Percentiles rank a stretch among this genome's conserved stretches.
Evolutionary conservation across 2,329 filamentous ascomycete genomes (phyloP).

Genomic region (Chaetomiaceae sp.): DNA sequence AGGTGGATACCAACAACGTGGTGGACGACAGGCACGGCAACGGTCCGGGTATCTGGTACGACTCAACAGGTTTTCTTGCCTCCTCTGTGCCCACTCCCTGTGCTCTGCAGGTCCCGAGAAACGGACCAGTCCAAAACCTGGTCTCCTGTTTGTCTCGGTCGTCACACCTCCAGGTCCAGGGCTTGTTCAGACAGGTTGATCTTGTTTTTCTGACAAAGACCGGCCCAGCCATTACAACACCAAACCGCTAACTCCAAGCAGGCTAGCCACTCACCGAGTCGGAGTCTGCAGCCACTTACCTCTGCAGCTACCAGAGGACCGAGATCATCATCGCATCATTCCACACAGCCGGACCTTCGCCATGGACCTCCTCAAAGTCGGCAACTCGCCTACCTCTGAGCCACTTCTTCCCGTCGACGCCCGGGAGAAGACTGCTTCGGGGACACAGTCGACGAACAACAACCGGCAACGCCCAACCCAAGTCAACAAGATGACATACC

Average conservation of each 20-base stretch:
- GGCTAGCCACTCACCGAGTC: not conserved
- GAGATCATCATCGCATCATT: conserved; percentile 5
- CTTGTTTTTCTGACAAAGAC: not conserved
- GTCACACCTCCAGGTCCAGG: not conserved
- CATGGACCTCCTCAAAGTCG: conserved; percentile 16
- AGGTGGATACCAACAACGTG: not conserved
- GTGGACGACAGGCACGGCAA: not conserved
- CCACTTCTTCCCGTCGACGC: conserved; percentile 13
- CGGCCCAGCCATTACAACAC: not conserved
- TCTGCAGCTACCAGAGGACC: not conserved
- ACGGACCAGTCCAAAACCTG: not conserved
- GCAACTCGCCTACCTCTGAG: conserved; percentile 10
- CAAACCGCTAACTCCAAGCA: conserved; percentile 4
- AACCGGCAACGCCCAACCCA: conserved; percentile 9
- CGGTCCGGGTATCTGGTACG: not conserved
- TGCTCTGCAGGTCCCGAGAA: not conserved
- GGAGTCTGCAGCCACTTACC: not conserved
- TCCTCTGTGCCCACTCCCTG: not conserved
- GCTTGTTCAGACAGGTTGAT: not conserved
- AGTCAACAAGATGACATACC: conserved; percentile 12
- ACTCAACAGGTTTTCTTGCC: not conserved
- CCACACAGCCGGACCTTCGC: not conserved
- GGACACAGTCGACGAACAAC: not conserved
- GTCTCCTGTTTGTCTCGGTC: not conserved
- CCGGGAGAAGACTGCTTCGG: conserved; percentile 11